Evolutionary conservation across 2,329 filamentous ascomycete genomes (phyloP).

Genomic region (Tolypocladium endophyticum): DNA sequence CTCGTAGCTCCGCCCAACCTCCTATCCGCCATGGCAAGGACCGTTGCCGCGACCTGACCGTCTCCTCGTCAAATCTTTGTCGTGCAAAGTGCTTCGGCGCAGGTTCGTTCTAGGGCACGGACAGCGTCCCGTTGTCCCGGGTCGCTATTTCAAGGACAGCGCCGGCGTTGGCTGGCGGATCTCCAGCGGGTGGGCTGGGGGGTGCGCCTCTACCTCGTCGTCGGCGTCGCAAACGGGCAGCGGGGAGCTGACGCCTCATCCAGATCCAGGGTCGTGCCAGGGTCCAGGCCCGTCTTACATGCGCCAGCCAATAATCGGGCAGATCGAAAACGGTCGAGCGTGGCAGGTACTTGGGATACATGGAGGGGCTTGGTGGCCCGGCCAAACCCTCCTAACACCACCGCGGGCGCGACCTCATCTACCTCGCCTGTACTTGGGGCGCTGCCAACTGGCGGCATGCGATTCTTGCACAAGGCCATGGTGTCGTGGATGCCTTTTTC

Average conservation of each 20-base stretch:
- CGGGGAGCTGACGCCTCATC: constrained; percentile 12
- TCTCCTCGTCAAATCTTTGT: neutral
- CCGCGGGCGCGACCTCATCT: neutral
- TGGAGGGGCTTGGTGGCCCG: constrained; percentile 1
- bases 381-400: neutral
- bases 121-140: neutral
- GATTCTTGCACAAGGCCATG: constrained; percentile 15
- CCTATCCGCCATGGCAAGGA: neutral
- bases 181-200: neutral
- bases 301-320: constrained; percentile 24
- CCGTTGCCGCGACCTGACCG: neutral
- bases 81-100: neutral
- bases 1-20: neutral
- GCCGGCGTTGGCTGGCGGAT: neutral
- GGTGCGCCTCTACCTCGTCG: neutral
- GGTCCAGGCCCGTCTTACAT: constrained; percentile 8
- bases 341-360: constrained; percentile 5
- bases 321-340: constrained; percentile 15
- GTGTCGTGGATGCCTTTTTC: constrained; percentile 8
- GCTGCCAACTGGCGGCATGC: constrained; percentile 8
- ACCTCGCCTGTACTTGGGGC: neutral
- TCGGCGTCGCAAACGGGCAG: neutral
- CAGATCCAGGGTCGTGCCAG: constrained; percentile 17
- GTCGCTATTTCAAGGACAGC: neutral
- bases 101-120: neutral